Evolutionary conservation across 208 protist species (phyloP).

Genomic region (Wallacemonas sp.): DNA sequence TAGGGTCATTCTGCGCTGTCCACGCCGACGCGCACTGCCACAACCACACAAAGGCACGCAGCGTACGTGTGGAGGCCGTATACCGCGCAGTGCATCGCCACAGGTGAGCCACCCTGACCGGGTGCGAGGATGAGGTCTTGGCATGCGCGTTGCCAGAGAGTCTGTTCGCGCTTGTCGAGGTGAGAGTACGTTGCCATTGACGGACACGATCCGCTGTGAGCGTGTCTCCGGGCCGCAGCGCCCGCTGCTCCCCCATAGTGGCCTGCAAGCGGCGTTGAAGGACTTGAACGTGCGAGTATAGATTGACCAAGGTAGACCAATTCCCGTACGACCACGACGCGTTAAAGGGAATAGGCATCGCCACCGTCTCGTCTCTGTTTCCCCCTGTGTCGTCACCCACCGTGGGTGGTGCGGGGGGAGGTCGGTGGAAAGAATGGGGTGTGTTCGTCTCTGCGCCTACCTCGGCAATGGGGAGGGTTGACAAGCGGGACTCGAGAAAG

Average conservation of each 20-base stretch:
- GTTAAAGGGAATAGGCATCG: conserved; percentile 23
- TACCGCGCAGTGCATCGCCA: conserved; percentile 1
- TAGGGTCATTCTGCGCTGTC: not conserved
- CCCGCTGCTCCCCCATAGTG: not conserved
- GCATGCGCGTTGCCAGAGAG: too few species aligned
- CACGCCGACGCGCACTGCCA: not conserved
- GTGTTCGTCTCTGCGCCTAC: too few species aligned
- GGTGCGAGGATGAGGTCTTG: too few species aligned
- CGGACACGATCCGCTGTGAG: not conserved
- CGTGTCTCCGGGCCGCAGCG: not conserved
- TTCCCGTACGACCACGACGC: conserved; percentile 23
- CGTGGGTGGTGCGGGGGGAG: not conserved
- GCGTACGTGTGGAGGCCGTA: not conserved
- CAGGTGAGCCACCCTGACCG: too few species aligned
- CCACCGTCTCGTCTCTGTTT: not conserved
- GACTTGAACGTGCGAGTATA: conserved; percentile 33
- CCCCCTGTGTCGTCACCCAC: too few species aligned
- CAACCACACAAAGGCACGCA: not conserved
- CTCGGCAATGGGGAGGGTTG: too few species aligned
- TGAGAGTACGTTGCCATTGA: conserved; percentile 1
- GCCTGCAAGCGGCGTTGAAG: conserved; percentile 13
- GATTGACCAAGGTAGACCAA: conserved; percentile 34
- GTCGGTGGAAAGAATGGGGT: too few species aligned
- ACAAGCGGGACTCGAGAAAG: conserved; percentile 29
- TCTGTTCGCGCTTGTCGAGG: too few species aligned